Conservation (phyloP, 805 yeast species). For the Monosporozyma solicola region DNA sequence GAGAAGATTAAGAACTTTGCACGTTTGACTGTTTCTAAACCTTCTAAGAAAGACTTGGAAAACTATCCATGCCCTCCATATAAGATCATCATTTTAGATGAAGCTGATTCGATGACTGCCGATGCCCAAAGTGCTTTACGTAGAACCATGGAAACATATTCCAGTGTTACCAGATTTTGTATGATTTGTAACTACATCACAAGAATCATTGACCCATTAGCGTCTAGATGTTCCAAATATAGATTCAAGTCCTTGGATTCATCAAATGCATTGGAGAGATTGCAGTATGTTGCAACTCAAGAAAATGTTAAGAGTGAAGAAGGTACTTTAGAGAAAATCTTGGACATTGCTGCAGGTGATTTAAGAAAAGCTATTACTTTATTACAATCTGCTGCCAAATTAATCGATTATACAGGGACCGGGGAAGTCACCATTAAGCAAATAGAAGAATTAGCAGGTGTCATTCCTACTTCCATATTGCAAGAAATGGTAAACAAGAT, state of each 20-base stretch:
- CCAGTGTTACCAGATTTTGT: constrained; percentile 87
- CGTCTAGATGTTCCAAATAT: constrained; percentile 93
- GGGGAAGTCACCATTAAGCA: constrained; percentile 36
- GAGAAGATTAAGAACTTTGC: constrained; percentile 84
- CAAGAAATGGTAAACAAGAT: constrained; percentile 33
- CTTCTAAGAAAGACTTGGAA: constrained; percentile 54
- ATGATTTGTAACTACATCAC: constrained; percentile 94
- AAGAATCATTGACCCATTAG: constrained; percentile 90
- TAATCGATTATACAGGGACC: constrained; percentile 32
- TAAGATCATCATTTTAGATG: constrained; percentile 85
- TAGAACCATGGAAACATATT: constrained; percentile 87
- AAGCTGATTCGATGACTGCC: constrained; percentile 95
- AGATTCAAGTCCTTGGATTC: constrained; percentile 75
- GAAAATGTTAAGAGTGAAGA: constrained; percentile 36
- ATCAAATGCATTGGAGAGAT: constrained; percentile 57
- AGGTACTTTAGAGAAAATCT: constrained; percentile 51
- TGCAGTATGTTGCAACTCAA: constrained; percentile 50
- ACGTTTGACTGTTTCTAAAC: constrained; percentile 72
- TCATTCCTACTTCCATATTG: constrained; percentile 47
- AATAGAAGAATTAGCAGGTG: constrained; percentile 69
- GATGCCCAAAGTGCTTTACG: constrained; percentile 95
- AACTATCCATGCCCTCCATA: constrained; percentile 95
- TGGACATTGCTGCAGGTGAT: constrained; percentile 79
- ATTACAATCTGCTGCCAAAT: constrained; percentile 72
- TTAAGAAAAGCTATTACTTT: constrained; percentile 86